Evolutionary conservation across 306 rosid genomes (phyloP).

Genomic region (Cajanus cajan): DNA sequence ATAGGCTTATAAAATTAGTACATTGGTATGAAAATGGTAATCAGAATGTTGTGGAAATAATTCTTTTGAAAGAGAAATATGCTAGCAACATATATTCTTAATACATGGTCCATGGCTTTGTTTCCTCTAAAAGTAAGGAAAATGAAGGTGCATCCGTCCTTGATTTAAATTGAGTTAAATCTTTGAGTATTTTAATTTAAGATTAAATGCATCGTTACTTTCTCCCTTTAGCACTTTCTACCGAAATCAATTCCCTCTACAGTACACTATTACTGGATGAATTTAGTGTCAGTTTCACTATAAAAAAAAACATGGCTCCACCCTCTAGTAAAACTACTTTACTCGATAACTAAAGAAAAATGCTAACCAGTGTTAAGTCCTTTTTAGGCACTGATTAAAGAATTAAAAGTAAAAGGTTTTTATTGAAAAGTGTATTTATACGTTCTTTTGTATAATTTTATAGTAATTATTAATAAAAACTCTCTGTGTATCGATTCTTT

Average conservation of each 20-base stretch:
- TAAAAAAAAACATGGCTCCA: not conserved
- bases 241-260: not conserved
- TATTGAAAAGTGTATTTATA: too few species aligned
- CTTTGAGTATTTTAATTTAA: not conserved
- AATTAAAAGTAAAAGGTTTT: too few species aligned
- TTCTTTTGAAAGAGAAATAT: not conserved
- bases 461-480: too few species aligned
- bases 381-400: too few species aligned
- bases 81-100: not conserved
- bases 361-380: too few species aligned
- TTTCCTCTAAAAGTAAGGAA: not conserved
- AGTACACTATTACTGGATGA: not conserved
- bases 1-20: not conserved
- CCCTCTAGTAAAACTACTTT: not conserved
- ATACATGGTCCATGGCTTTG: not conserved
- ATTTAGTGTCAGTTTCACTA: not conserved
- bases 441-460: too few species aligned
- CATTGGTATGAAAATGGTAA: not conserved
- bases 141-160: not conserved
- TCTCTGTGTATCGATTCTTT: too few species aligned
- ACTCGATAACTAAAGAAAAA: not conserved
- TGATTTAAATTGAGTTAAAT: not conserved
- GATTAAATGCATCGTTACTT: not conserved
- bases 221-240: not conserved
- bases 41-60: not conserved